Evolutionary conservation across 2,329 filamentous ascomycete genomes (phyloP).

Genomic region (Cercospora canescens): DNA sequence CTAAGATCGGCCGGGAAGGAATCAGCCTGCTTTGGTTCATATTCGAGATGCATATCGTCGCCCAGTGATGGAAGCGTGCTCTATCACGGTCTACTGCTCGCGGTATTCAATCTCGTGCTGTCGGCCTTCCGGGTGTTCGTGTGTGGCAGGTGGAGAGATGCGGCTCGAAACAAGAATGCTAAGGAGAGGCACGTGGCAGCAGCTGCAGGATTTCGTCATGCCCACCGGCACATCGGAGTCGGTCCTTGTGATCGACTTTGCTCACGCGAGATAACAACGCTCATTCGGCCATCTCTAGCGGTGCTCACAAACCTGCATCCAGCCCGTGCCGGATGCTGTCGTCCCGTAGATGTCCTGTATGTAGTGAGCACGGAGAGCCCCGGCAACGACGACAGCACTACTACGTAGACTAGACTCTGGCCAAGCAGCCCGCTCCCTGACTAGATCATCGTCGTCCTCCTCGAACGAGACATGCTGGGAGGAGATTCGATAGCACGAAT

Average conservation of each 20-base stretch:
- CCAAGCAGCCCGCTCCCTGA: neutral
- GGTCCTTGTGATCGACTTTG: neutral
- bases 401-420: neutral
- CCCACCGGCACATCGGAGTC: neutral
- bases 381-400: neutral
- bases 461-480: neutral
- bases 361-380: neutral
- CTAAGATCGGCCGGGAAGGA: no score
- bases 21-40: no score
- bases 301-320: neutral
- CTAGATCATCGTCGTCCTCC: neutral
- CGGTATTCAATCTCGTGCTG: no score
- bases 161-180: neutral
- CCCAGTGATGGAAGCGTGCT: no score
- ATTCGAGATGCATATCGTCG: no score
- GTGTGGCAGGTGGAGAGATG: no score
- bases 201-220: neutral
- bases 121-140: no score
- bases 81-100: no score
- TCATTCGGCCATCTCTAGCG: neutral
- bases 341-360: neutral
- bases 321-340: neutral
- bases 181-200: neutral
- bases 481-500: neutral
- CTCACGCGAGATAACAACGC: constrained; percentile 3